A percentile compares a stretch with the other conserved stretches of the same genome.
Evolutionary conservation across 805 yeast species (phyloP).

Genomic region (Ogataea pilisensis): DNA sequence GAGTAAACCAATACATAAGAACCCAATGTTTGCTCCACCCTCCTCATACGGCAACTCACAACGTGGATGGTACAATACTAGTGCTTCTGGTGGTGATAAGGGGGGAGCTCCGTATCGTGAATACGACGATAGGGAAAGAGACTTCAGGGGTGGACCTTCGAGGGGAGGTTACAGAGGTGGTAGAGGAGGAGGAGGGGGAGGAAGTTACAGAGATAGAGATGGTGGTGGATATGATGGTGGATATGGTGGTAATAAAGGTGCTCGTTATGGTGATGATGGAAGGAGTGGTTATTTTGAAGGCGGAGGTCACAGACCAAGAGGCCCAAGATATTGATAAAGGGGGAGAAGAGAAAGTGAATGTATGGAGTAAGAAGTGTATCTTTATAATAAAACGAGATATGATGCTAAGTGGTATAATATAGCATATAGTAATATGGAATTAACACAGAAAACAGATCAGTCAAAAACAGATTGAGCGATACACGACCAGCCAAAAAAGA

Average conservation of each 20-base stretch:
- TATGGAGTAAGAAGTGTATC: not conserved
- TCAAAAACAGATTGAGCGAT: too few species aligned
- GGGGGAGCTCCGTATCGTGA: not conserved
- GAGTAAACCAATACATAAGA: conserved; percentile 1
- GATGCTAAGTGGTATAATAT: too few species aligned
- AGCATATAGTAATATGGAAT: too few species aligned
- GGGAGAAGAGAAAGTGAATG: too few species aligned
- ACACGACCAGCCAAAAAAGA: too few species aligned
- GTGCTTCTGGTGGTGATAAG: not conserved
- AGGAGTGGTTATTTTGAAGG: not conserved
- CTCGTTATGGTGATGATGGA: too few species aligned
- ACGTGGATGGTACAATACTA: not conserved
- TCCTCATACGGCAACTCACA: conserved; percentile 7
- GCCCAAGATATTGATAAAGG: conserved; percentile 4
- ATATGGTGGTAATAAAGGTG: too few species aligned
- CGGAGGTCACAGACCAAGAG: conserved; percentile 4
- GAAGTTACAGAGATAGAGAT: conserved; percentile 3
- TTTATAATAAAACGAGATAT: too few species aligned
- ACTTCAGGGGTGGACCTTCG: conserved; percentile 1
- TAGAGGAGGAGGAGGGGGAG: conserved; percentile 7
- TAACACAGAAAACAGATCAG: too few species aligned
- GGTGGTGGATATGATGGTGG: conserved; percentile 3
- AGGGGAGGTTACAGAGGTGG: conserved; percentile 6
- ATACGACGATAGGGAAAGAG: conserved; percentile 4
- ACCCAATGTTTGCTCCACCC: conserved; percentile 19